Conservation (phyloP, 1,284 basidiomycete genomes). For the Spongiforma sp. region DNA sequence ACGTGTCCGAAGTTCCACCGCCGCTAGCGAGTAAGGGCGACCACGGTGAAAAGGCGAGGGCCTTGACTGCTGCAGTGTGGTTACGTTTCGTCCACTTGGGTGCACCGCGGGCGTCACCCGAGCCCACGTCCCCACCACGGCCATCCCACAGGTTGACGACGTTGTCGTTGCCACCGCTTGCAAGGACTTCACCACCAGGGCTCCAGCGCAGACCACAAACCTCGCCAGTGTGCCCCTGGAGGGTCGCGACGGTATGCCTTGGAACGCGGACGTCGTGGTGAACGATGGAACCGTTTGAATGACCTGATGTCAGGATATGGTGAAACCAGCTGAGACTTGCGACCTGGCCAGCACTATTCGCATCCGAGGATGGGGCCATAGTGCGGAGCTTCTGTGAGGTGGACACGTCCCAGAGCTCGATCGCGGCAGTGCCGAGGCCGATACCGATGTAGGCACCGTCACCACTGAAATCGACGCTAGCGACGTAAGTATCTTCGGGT, state of each 20-base stretch:
- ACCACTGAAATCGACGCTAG: constrained; percentile 84
- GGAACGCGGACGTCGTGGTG: constrained; percentile 93
- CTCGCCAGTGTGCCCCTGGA: constrained; percentile 89
- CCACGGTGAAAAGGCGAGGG: constrained; percentile 98
- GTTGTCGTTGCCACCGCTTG: constrained; percentile 95
- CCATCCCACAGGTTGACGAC: constrained; percentile 98
- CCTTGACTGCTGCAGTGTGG: constrained; percentile 95
- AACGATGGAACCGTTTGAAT: constrained; percentile 91
- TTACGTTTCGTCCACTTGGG: constrained; percentile 94
- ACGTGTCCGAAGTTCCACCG: constrained; percentile 94
- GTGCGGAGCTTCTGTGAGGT: constrained; percentile 82
- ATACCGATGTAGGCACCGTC: constrained; percentile 91
- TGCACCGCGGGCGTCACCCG: constrained; percentile 59
- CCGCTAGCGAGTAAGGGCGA: constrained; percentile 91
- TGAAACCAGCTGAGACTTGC: constrained; percentile 86
- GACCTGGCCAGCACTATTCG: constrained; percentile 60
- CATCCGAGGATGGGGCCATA: constrained; percentile 61
- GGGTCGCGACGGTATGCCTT: constrained; percentile 87
- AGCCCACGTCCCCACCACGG: constrained; percentile 68
- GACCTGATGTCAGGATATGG: constrained; percentile 88
- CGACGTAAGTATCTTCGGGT: constrained; percentile 76
- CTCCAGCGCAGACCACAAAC: constrained; percentile 89
- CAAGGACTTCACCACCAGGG: constrained; percentile 84
- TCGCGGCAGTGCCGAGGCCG: constrained; percentile 84
- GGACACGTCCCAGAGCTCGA: constrained; percentile 97